A percentile compares a stretch with the other conserved stretches of the same genome.
These are phyloP conservation scores for Saturnispora besseyi DNA, from an alignment of 805 yeast species.

Conservation along the genomic window DNA sequence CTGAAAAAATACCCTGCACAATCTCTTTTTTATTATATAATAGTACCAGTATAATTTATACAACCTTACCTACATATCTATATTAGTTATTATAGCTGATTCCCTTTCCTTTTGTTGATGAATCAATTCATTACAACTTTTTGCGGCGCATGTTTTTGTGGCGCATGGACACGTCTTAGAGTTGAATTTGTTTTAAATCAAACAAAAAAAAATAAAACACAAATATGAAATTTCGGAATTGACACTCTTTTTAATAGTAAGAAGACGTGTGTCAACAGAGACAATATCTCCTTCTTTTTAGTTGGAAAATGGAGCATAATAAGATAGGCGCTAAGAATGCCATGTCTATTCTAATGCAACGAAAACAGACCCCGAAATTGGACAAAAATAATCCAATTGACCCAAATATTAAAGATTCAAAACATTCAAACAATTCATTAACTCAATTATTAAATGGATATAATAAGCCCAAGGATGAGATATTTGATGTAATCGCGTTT, in stretches of 20 bases:
- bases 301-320: not conserved
- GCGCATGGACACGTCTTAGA: not conserved
- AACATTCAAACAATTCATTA: not conserved
- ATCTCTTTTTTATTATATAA: no score
- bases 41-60: no score
- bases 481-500: not conserved
- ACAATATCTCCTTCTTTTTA: not conserved
- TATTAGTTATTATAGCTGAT: no score
- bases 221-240: not conserved
- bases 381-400: not conserved
- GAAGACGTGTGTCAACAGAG: not conserved
- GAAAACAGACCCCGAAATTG: not conserved
- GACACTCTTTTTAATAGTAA: not conserved
- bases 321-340: not conserved
- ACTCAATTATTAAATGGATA: slow-evolving; percentile 2
- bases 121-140: not conserved
- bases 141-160: not conserved
- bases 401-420: no score
- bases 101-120: no score
- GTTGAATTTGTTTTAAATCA: not conserved
- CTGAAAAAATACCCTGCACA: no score
- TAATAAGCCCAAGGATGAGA: not conserved
- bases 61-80: no score
- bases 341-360: slow-evolving; percentile 7
- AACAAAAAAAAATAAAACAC: not conserved